Percentiles rank a stretch among this genome's conserved stretches.
phyloP scores from a whole-genome alignment of 2,329 filamentous ascomycete genomes.

The Lasiodiplodia sp. region DNA sequence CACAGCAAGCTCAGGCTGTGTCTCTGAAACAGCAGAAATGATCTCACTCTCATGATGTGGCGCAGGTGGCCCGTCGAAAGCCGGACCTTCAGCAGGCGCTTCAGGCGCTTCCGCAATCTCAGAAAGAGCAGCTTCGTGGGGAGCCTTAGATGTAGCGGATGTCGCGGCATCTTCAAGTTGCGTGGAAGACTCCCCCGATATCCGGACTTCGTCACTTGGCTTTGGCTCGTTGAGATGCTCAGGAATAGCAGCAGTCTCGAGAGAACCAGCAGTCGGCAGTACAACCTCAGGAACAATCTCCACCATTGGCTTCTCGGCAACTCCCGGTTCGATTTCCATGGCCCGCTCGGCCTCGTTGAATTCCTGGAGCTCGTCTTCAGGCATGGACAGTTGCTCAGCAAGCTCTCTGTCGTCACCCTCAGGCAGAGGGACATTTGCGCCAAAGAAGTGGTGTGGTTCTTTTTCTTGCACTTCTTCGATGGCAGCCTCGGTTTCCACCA shows the following conservation, averaged over 20 bases:
- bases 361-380: not conserved
- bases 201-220: not conserved
- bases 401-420: not conserved
- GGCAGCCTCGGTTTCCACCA: not conserved
- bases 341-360: conserved; percentile 2
- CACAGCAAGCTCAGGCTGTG: not conserved
- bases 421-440: not conserved
- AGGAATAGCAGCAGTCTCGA: not conserved
- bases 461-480: conserved; percentile 1
- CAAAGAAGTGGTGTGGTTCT: not conserved
- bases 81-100: not conserved
- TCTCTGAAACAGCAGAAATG: not conserved
- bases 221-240: not conserved
- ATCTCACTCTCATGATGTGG: not conserved
- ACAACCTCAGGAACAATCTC: not conserved
- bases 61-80: not conserved
- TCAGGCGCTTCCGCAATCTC: not conserved
- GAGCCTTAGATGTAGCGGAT: not conserved
- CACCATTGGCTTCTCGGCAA: not conserved
- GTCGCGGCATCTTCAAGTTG: not conserved
- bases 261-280: too few species aligned
- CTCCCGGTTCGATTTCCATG: not conserved
- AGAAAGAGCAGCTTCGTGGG: not conserved
- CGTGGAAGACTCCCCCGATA: not conserved
- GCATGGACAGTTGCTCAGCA: not conserved